Evolutionary conservation across 2,329 filamentous ascomycete genomes (phyloP).

Genomic region (Sporothrix humicola): DNA sequence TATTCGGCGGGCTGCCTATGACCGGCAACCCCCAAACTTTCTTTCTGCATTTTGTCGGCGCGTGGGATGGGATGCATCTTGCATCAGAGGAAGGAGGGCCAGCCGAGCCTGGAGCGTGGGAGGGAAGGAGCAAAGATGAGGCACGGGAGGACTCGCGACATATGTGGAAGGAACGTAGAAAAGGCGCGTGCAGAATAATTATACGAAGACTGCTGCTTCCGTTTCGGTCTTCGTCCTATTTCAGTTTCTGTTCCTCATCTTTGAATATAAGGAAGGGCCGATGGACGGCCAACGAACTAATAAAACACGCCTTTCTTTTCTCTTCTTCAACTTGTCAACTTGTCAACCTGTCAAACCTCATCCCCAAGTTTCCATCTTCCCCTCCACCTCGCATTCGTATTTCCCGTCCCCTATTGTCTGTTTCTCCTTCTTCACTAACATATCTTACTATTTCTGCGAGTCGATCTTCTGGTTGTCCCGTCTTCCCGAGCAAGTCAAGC

Average conservation of each 20-base stretch:
- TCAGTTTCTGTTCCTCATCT: neutral
- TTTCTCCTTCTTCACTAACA: neutral
- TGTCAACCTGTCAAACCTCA: neutral
- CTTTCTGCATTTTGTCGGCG: neutral
- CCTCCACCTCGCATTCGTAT: constrained; percentile 13
- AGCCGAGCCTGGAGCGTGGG: constrained; percentile 22
- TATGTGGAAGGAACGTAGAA: neutral
- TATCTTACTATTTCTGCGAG: neutral
- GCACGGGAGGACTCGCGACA: constrained; percentile 7
- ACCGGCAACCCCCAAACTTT: constrained; percentile 11
- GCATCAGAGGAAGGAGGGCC: neutral
- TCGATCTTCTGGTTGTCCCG: neutral
- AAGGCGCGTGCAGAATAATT: no score
- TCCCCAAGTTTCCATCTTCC: neutral
- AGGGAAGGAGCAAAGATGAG: constrained; percentile 28
- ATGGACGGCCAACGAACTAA: neutral
- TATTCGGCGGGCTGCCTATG: neutral
- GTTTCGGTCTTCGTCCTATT: no score
- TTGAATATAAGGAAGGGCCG: neutral
- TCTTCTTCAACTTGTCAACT: neutral
- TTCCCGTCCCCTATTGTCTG: constrained; percentile 5
- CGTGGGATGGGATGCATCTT: constrained; percentile 18
- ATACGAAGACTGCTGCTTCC: no score
- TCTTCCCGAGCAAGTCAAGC: constrained; percentile 1
- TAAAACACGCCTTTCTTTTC: neutral